A percentile compares a stretch with the other conserved stretches of the same genome.
These are phyloP conservation scores for Solanum hybrid DNA, from an alignment of 305 asterid genomes.

Conservation along the genomic window DNA sequence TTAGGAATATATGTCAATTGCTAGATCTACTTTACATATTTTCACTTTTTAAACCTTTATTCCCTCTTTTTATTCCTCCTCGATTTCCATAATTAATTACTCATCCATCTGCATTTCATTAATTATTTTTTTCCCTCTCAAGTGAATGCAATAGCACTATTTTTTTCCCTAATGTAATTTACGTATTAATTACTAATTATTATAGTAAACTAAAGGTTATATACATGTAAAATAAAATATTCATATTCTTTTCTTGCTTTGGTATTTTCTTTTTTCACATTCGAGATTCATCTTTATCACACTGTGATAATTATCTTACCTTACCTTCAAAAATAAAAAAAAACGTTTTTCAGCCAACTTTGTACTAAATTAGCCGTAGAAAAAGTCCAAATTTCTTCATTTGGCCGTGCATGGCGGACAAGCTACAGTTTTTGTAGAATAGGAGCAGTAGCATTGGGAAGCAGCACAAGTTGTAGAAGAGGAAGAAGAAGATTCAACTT, in stretches of 20 bases:
- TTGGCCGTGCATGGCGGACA: background rate
- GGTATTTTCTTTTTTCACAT: too few species aligned
- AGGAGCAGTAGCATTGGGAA: background rate
- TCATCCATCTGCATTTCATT: background rate
- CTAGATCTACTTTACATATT: background rate
- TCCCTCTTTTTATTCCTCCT: background rate
- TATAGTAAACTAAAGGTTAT: background rate
- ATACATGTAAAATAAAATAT: background rate
- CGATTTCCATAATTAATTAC: background rate
- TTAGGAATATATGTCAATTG: background rate
- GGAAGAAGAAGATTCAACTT: background rate
- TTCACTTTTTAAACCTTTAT: background rate
- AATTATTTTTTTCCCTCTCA: background rate
- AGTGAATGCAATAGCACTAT: background rate
- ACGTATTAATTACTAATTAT: background rate
- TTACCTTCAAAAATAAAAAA: background rate
- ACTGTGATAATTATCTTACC: background rate
- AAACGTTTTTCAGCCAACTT: background rate
- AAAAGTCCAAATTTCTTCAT: background rate
- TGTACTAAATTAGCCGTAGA: background rate
- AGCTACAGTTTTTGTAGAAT: background rate
- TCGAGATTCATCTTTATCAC: background rate
- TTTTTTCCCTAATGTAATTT: background rate
- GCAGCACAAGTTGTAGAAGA: background rate
- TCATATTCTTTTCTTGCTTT: background rate